Evolutionary conservation across 495 filamentous ascomycete genomes (phyloP).

Genomic region (Aspergillus indologenus): DNA sequence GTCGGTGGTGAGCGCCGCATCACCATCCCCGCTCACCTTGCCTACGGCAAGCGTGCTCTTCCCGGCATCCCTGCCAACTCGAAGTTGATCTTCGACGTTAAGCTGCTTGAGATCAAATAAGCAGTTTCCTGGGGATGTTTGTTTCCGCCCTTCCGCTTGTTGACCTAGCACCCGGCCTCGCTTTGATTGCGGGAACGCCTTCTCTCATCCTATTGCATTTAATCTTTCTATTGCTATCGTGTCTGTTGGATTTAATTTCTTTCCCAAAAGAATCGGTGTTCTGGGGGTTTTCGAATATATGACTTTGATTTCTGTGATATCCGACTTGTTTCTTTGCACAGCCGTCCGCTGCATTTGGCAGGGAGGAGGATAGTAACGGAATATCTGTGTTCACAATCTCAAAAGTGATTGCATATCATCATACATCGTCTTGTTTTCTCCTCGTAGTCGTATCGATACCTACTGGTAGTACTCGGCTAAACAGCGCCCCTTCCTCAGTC

Average conservation of each 20-base stretch:
- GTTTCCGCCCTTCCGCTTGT: neutral
- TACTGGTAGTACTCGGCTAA: no score
- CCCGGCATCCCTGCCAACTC: constrained; percentile 88
- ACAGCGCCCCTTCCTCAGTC: neutral
- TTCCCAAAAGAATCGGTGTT: constrained; percentile 34
- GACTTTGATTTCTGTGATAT: constrained; percentile 39
- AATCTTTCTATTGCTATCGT: constrained; percentile 20
- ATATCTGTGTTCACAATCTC: constrained; percentile 8
- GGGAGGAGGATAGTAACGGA: constrained; percentile 41
- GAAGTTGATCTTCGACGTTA: constrained; percentile 88
- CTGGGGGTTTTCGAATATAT: constrained; percentile 29
- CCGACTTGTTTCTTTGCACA: constrained; percentile 43
- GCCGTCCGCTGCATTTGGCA: constrained; percentile 25
- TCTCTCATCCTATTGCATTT: constrained; percentile 8
- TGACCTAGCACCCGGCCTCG: neutral
- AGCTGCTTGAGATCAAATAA: constrained; percentile 69
- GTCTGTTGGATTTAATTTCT: constrained; percentile 19
- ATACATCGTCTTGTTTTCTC: neutral
- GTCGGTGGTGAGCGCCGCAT: constrained; percentile 90
- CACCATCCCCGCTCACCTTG: constrained; percentile 77
- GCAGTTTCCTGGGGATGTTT: constrained; percentile 8
- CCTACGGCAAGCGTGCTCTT: constrained; percentile 76
- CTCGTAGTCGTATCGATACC: no score
- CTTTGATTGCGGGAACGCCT: neutral
- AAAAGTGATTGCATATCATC: neutral